Percentiles rank a stretch among this genome's conserved stretches.
phyloP scores from a whole-genome alignment of 768 basidiomycete genomes.

The Termitomyces sp. region DNA sequence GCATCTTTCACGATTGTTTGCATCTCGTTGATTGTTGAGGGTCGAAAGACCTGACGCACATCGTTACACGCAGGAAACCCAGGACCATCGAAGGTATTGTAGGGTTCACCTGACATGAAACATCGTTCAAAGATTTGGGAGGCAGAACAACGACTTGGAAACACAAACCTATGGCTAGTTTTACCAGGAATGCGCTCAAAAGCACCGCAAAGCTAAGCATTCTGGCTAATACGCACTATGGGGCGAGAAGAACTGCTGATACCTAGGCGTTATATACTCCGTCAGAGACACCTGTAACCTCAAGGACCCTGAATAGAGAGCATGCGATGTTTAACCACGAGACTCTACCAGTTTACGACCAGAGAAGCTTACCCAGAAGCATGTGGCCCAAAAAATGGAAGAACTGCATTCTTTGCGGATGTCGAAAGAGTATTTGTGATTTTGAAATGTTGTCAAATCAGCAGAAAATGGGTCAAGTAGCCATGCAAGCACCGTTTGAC shows the following conservation, averaged over 20 bases:
- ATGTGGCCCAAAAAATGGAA: neutral
- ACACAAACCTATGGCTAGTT: neutral
- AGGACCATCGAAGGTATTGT: conserved; percentile 32
- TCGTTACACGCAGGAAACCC: conserved; percentile 32
- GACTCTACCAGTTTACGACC: neutral
- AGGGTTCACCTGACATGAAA: conserved; percentile 16
- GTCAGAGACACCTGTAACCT: neutral
- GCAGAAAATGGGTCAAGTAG: neutral
- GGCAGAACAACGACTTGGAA: neutral
- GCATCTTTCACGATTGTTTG: conserved; percentile 29
- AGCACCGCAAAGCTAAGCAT: neutral
- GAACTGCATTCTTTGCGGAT: neutral
- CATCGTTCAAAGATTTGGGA: neutral
- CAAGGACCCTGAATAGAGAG: neutral
- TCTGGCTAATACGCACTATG: neutral
- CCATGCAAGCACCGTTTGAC: neutral
- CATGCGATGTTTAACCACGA: neutral
- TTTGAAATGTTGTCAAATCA: neutral
- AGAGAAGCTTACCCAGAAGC: neutral
- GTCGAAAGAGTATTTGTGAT: neutral
- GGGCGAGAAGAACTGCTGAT: neutral
- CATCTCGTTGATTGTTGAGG: conserved; percentile 29
- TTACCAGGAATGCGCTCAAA: neutral
- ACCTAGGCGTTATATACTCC: neutral
- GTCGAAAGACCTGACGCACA: conserved; percentile 26